These are phyloP conservation scores for Ploettnerulaceae sp. DNA, from an alignment of 2,329 filamentous ascomycete species.

Conservation along the genomic window DNA sequence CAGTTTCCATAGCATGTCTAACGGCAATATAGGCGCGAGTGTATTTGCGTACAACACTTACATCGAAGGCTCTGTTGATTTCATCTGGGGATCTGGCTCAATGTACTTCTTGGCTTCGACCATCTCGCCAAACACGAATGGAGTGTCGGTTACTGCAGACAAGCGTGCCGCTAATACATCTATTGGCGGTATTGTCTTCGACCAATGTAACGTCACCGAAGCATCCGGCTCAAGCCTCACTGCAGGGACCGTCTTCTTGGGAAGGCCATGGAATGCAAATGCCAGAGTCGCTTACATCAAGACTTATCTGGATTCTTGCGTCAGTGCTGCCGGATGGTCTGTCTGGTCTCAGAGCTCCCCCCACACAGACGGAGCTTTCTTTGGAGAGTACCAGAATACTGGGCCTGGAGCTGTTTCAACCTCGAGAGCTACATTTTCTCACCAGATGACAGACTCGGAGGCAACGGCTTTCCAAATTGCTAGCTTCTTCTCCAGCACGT, in stretches of 20 bases:
- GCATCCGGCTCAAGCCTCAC: slow-evolving; percentile 3
- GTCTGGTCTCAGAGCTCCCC: slow-evolving; percentile 27
- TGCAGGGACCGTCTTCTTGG: slow-evolving; percentile 2
- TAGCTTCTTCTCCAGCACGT: slow-evolving; percentile 38
- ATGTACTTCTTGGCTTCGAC: slow-evolving; percentile 8
- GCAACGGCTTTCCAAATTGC: slow-evolving; percentile 38
- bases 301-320: slow-evolving; percentile 6
- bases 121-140: slow-evolving; percentile 6
- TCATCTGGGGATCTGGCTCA: slow-evolving; percentile 10
- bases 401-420: slow-evolving; percentile 44
- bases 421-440: slow-evolving; percentile 35
- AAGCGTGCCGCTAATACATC: slow-evolving; percentile 7
- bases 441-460: slow-evolving; percentile 35
- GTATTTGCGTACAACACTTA: slow-evolving; percentile 9
- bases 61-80: slow-evolving; percentile 7
- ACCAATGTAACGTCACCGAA: slow-evolving; percentile 9
- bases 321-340: slow-evolving; percentile 7
- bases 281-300: slow-evolving; percentile 9
- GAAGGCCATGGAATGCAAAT: slow-evolving; percentile 7
- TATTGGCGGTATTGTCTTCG: slow-evolving; percentile 8
- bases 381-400: slow-evolving; percentile 47
- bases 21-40: slow-evolving; percentile 1
- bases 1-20: background rate
- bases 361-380: slow-evolving; percentile 43
- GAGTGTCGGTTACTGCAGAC: slow-evolving; percentile 8